These are phyloP conservation scores for Sideroxylon spinosum DNA, from an alignment of 179 eudicot species.

Conservation along the genomic window DNA sequence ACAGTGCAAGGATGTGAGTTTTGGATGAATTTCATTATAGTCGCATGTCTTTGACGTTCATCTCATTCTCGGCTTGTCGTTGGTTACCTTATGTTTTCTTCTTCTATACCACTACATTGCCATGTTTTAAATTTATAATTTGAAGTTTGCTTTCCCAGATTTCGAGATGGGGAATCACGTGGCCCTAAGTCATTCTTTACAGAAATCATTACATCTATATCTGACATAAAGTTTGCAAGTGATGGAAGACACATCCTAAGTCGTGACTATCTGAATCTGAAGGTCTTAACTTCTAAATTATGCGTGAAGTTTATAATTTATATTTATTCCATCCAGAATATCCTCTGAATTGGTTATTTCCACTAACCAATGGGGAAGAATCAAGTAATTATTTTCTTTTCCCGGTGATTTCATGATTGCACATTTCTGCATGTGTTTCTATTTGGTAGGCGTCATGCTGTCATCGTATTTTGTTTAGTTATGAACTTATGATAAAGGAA, in stretches of 20 bases:
- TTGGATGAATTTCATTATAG: background rate
- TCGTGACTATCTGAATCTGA: slow-evolving; percentile 56
- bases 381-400: slow-evolving; percentile 4
- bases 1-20: slow-evolving; percentile 37
- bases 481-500: no score
- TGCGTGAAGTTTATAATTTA: slow-evolving; percentile 8
- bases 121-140: background rate
- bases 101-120: background rate
- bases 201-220: slow-evolving; percentile 44
- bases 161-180: slow-evolving; percentile 32
- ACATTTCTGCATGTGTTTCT: background rate
- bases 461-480: no score
- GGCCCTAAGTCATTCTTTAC: slow-evolving; percentile 44
- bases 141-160: slow-evolving; percentile 28
- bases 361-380: background rate
- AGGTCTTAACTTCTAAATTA: slow-evolving; percentile 29
- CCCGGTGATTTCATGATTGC: background rate
- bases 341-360: background rate
- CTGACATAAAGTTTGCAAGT: slow-evolving; percentile 44
- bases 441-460: no score
- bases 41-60: background rate
- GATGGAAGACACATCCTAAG: slow-evolving; percentile 53
- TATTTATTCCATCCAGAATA: slow-evolving; percentile 1
- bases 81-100: background rate
- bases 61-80: slow-evolving; percentile 11